Percentiles rank a stretch among this genome's conserved stretches.
phyloP scores from a whole-genome alignment of 2,329 filamentous ascomycete species.

The Trichoderma koningiopsis region DNA sequence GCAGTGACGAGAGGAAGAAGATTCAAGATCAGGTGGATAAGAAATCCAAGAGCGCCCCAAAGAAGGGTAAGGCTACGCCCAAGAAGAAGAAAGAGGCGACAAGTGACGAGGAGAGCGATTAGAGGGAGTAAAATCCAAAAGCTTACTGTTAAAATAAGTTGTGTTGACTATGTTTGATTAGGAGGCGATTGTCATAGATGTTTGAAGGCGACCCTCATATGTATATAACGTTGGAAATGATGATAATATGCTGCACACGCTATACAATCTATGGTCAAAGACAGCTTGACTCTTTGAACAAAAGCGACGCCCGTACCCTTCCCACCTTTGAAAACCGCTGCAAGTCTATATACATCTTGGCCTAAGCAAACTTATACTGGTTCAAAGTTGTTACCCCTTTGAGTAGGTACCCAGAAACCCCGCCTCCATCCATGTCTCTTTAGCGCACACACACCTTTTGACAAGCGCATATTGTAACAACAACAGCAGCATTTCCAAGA shows the following conservation, averaged over 20 bases:
- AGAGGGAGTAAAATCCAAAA: slow-evolving; percentile 3
- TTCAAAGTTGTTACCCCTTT: too few relatives aligned
- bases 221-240: neutral
- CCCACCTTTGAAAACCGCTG: neutral
- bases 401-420: too few relatives aligned
- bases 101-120: slow-evolving; percentile 41
- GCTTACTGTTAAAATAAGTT: neutral
- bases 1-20: slow-evolving; percentile 70
- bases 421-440: too few relatives aligned
- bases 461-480: too few relatives aligned
- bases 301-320: neutral
- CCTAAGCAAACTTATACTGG: too few relatives aligned
- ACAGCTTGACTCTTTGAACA: neutral
- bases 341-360: too few relatives aligned
- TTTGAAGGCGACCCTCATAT: neutral
- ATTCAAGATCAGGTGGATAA: slow-evolving; percentile 78
- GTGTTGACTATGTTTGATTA: neutral
- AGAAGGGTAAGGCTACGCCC: slow-evolving; percentile 34
- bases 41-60: slow-evolving; percentile 63
- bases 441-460: too few relatives aligned
- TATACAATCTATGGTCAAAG: neutral
- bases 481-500: too few relatives aligned
- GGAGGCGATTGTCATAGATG: neutral
- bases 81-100: slow-evolving; percentile 40
- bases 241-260: neutral